Conservation (phyloP, 495 filamentous ascomycete species). For the Hyaloscypha bicolor region DNA sequence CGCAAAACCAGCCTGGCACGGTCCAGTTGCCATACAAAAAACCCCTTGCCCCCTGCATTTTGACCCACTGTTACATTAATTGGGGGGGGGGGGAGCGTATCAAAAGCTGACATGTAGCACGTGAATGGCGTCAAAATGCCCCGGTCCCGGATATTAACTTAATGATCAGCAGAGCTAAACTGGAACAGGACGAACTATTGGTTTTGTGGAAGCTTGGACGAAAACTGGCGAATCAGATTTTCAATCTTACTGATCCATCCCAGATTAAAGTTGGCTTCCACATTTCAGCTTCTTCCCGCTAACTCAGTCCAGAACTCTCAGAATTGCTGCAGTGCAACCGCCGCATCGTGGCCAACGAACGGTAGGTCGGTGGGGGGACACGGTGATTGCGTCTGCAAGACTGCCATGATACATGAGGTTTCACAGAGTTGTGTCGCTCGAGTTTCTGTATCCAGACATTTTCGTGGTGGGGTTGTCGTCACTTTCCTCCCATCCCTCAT, state of each 20-base stretch:
- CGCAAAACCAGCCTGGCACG: too few species aligned
- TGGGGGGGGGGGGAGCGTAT: too few species aligned
- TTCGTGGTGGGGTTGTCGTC: background rate
- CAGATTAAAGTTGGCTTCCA: background rate
- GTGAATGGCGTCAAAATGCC: too few species aligned
- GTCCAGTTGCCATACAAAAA: too few species aligned
- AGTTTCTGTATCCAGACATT: background rate
- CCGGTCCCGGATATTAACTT: background rate
- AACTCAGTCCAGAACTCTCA: background rate
- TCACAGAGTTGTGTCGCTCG: background rate
- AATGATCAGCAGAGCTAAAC: background rate
- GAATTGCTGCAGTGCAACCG: background rate
- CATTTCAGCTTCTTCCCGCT: background rate
- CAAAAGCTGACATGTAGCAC: too few species aligned
- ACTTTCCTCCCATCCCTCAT: background rate
- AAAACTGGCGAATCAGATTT: background rate
- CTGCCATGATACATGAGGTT: background rate
- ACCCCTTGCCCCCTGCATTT: too few species aligned
- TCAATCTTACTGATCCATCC: background rate
- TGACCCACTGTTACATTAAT: too few species aligned
- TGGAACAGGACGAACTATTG: conserved; percentile 5
- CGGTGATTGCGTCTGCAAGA: background rate
- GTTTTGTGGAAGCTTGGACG: conserved; percentile 6
- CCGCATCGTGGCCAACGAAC: background rate
- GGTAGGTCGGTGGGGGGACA: background rate